Percentiles rank a stretch among this genome's conserved stretches.
Evolutionary conservation across 805 yeast species (phyloP).

Genomic region (Pichia kluyveri): DNA sequence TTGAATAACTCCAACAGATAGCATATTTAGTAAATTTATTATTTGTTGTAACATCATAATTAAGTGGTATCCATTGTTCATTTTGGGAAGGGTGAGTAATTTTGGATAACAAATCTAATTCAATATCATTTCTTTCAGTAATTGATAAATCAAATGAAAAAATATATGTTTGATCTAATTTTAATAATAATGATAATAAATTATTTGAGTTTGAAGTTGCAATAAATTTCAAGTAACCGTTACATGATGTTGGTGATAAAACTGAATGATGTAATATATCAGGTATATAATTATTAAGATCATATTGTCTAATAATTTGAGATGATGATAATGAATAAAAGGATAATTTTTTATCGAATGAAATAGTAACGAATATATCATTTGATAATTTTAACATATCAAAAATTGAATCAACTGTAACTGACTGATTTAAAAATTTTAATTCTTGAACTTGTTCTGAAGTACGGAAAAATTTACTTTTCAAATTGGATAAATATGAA

Average conservation of each 20-base stretch:
- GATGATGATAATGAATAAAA: constrained; percentile 48
- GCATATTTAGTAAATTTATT: constrained; percentile 10
- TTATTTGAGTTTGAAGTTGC: constrained; percentile 1
- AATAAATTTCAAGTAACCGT: constrained; percentile 10
- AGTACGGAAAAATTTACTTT: constrained; percentile 17
- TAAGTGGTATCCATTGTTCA: constrained; percentile 20
- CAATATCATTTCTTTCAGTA: constrained; percentile 4
- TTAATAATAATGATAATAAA: constrained; percentile 19
- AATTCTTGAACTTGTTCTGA: background rate
- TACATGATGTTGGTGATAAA: constrained; percentile 15
- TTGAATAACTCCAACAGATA: constrained; percentile 20
- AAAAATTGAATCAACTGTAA: constrained; percentile 13
- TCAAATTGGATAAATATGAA: constrained; percentile 31
- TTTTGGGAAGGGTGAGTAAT: constrained; percentile 12
- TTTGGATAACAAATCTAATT: constrained; percentile 8
- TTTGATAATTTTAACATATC: constrained; percentile 11
- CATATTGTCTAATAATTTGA: constrained; percentile 12
- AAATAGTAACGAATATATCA: constrained; percentile 30
- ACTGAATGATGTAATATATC: constrained; percentile 13
- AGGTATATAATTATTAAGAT: constrained; percentile 18
- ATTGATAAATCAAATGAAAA: constrained; percentile 14
- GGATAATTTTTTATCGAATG: constrained; percentile 45
- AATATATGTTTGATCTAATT: constrained; percentile 14
- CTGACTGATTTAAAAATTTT: background rate
- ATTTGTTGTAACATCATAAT: constrained; percentile 8